phyloP scores from a whole-genome alignment of 169 alveolate genomes.

The Eimeria maxima region DNA sequence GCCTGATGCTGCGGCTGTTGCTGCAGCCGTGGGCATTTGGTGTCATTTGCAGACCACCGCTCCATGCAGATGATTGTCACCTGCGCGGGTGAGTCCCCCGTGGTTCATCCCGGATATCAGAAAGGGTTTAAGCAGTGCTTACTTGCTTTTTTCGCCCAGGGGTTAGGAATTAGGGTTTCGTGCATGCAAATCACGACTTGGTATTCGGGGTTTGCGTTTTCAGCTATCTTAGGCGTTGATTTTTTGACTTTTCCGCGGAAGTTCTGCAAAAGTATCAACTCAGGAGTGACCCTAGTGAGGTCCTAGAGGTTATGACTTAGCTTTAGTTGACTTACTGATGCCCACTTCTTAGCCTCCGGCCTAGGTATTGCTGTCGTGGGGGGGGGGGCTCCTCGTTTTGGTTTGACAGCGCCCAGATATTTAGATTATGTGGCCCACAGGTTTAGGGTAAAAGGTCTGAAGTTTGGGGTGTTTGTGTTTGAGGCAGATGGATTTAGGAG shows the following conservation, averaged over 20 bases:
- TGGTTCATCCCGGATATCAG: not conserved
- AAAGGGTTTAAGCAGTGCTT: not conserved
- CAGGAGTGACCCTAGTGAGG: slow-evolving; percentile 76
- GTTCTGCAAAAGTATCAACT: slow-evolving; percentile 68
- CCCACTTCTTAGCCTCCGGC: not conserved
- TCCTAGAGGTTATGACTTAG: not conserved
- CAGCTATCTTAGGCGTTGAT: slow-evolving; percentile 70
- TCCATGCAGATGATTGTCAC: slow-evolving; percentile 76
- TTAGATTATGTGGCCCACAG: not conserved
- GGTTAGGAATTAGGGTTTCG: not conserved
- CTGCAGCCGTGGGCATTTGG: slow-evolving; percentile 50
- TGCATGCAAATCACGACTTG: not conserved
- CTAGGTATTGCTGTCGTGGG: not conserved
- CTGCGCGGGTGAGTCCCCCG: slow-evolving; percentile 56
- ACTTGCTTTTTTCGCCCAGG: not conserved
- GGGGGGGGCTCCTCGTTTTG: too few relatives aligned
- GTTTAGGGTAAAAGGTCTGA: slow-evolving; percentile 18
- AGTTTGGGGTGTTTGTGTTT: not conserved
- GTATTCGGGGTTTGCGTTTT: not conserved
- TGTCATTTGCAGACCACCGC: slow-evolving; percentile 65
- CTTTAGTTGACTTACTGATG: not conserved
- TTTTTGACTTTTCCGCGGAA: slow-evolving; percentile 58
- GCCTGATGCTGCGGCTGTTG: not conserved
- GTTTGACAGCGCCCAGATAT: not conserved
- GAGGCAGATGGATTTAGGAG: slow-evolving; percentile 68